Conservation (phyloP, 345 rosid genomes). For the Populus deltoides region DNA sequence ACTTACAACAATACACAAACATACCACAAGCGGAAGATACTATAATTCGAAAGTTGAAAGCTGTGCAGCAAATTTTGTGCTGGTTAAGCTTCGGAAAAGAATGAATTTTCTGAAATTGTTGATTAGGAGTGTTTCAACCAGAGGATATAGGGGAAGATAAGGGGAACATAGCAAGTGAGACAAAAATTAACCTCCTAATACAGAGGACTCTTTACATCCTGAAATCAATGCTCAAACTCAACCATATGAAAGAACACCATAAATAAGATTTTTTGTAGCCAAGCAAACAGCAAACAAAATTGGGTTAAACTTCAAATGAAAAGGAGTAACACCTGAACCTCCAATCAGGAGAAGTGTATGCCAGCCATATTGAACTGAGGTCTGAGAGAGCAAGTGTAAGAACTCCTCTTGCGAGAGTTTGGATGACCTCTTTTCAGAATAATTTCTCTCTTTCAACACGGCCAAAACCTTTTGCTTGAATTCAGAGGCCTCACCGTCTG, state of each 20-base stretch:
- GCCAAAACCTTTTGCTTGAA: slow-evolving; percentile 64
- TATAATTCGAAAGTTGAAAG: no score
- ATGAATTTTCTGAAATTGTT: background rate
- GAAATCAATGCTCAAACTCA: background rate
- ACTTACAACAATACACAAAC: no score
- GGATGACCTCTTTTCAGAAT: slow-evolving; percentile 73
- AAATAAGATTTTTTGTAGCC: background rate
- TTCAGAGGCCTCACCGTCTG: slow-evolving; percentile 48
- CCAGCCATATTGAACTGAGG: slow-evolving; percentile 83
- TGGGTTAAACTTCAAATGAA: background rate
- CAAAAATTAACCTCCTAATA: background rate
- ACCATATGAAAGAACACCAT: background rate
- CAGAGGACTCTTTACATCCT: background rate
- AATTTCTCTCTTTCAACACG: slow-evolving; percentile 65
- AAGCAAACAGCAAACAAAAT: slow-evolving; percentile 4
- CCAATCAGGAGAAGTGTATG: slow-evolving; percentile 59
- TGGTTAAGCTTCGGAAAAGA: background rate
- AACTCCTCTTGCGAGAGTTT: slow-evolving; percentile 78
- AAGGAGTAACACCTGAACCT: background rate
- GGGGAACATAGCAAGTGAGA: background rate
- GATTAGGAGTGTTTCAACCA: background rate
- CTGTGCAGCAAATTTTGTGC: background rate
- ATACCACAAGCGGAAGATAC: no score
- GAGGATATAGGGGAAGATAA: background rate
- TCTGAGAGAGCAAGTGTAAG: slow-evolving; percentile 69